Evolutionary conservation across 768 basidiomycete genomes (phyloP).

Genomic region (Pulveroboletus ravenelii): DNA sequence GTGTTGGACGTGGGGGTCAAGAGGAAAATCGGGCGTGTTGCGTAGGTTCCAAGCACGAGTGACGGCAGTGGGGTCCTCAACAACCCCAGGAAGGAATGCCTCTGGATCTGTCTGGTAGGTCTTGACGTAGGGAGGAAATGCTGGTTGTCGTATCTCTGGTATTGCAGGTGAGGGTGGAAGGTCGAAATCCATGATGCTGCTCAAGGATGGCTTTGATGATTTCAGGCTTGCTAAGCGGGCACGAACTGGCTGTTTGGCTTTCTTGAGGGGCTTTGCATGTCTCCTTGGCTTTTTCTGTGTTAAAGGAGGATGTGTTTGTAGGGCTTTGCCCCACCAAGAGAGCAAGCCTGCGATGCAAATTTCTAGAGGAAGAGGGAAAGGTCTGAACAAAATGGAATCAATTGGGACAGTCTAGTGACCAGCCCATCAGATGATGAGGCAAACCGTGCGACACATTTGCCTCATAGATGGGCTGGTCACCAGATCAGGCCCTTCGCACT

Average conservation of each 20-base stretch:
- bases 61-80: conserved; percentile 69
- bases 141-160: conserved; percentile 41
- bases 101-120: conserved; percentile 73
- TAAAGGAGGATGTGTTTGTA: too few relatives aligned
- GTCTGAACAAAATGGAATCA: too few relatives aligned
- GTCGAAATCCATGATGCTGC: conserved; percentile 45
- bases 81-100: conserved; percentile 68
- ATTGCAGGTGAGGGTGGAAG: conserved; percentile 68
- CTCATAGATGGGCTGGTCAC: too few relatives aligned
- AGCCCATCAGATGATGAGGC: too few relatives aligned
- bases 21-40: conserved; percentile 2
- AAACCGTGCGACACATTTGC: too few relatives aligned
- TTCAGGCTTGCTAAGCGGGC: conserved; percentile 49
- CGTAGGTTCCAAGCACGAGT: conserved; percentile 59
- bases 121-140: conserved; percentile 54
- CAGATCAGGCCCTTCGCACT: too few relatives aligned
- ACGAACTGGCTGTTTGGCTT: conserved; percentile 60
- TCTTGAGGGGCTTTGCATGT: conserved; percentile 33
- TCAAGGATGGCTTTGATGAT: conserved; percentile 35
- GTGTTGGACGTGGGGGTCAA: conserved; percentile 13
- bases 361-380: too few relatives aligned
- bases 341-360: too few relatives aligned
- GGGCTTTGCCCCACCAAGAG: too few relatives aligned
- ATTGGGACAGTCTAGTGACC: too few relatives aligned
- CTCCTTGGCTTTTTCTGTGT: too few relatives aligned